Conservation (phyloP, 768 basidiomycete genomes). For the Boletus sp. region DNA sequence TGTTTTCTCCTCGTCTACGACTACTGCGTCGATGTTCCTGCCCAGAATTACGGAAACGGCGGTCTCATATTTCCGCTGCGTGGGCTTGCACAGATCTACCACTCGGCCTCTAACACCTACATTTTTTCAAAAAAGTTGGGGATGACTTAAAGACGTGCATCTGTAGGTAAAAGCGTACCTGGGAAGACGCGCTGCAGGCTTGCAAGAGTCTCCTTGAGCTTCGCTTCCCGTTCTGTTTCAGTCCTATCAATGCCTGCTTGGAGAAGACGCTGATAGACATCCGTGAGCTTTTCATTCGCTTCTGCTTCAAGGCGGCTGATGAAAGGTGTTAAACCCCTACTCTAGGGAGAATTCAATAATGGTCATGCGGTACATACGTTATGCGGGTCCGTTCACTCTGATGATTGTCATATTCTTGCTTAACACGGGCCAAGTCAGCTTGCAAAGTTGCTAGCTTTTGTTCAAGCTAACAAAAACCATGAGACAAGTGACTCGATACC, state of each 20-base stretch:
- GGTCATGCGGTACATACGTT: slow-evolving; percentile 42
- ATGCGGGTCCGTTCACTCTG: slow-evolving; percentile 82
- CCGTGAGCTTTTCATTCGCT: slow-evolving; percentile 86
- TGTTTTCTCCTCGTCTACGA: slow-evolving; percentile 95
- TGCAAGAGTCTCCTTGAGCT: slow-evolving; percentile 81
- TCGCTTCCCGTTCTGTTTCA: slow-evolving; percentile 80
- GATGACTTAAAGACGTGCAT: neutral
- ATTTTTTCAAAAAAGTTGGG: neutral
- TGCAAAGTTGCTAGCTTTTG: slow-evolving; percentile 55
- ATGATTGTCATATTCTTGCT: slow-evolving; percentile 80
- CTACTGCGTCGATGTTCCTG: slow-evolving; percentile 91
- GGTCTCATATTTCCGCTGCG: slow-evolving; percentile 85
- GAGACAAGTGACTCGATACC: neutral
- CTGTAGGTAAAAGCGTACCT: slow-evolving; percentile 40
- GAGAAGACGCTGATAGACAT: slow-evolving; percentile 77
- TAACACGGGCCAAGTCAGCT: slow-evolving; percentile 59
- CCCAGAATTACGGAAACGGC: slow-evolving; percentile 92
- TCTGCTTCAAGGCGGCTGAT: slow-evolving; percentile 86
- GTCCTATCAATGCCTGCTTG: slow-evolving; percentile 88
- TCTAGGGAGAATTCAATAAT: neutral
- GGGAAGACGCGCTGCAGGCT: slow-evolving; percentile 89
- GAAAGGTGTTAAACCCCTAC: neutral
- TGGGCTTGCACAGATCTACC: slow-evolving; percentile 93
- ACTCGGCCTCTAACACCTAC: slow-evolving; percentile 90
- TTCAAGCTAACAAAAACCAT: slow-evolving; percentile 44